phyloP scores from a whole-genome alignment of 257 asterid genomes.

The Petunia axillaris region DNA sequence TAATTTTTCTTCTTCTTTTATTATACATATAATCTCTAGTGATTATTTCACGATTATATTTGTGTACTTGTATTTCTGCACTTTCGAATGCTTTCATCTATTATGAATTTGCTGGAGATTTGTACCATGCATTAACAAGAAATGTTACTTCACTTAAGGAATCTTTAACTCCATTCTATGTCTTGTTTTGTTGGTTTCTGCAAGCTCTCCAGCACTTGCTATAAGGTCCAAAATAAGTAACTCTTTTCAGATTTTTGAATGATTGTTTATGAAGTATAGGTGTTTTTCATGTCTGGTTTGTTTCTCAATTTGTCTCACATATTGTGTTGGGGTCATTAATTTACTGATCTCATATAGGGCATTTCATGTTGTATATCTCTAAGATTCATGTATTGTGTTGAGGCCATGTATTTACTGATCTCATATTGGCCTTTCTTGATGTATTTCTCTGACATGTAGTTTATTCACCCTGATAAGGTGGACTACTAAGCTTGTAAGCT shows the following conservation, averaged over 20 bases:
- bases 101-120: neutral
- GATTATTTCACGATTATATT: neutral
- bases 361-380: neutral
- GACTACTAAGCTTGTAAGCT: neutral
- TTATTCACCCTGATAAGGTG: slow-evolving; percentile 11
- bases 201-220: slow-evolving; percentile 3
- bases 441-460: neutral
- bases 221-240: neutral
- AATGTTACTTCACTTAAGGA: neutral
- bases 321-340: neutral
- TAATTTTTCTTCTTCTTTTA: slow-evolving; percentile 1
- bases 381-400: neutral
- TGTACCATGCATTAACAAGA: neutral
- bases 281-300: slow-evolving; percentile 4
- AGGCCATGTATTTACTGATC: neutral
- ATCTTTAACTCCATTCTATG: neutral
- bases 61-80: neutral
- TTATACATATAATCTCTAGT: neutral
- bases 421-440: neutral
- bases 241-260: slow-evolving; percentile 14
- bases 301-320: neutral
- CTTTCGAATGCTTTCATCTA: neutral
- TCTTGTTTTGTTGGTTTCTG: slow-evolving; percentile 15
- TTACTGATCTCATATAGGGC: neutral
- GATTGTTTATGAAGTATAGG: neutral